Evolutionary conservation across 345 rosid genomes (phyloP), one percentile per base, ranked within the genome.

Genomic region (Populus pruinosa): DNA sequence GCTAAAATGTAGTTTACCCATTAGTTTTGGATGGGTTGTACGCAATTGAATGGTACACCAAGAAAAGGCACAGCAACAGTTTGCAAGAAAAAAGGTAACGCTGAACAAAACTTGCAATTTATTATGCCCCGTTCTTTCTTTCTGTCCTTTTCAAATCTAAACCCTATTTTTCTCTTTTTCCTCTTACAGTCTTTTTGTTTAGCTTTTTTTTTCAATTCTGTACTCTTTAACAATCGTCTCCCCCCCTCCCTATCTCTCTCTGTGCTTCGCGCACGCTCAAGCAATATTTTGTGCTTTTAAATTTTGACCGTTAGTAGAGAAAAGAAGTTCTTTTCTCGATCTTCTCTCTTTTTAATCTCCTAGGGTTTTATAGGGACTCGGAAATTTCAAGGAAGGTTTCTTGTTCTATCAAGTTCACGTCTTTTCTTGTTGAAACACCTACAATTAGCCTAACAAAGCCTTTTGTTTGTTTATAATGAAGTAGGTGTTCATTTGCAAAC

Each of bases 281-380:
- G 63, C 25, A 31, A 61, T 70, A 70, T 47, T 47, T n/a, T 43
- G 6, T 64, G 33, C 64, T 78, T 23, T 23, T 72, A 66, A 72
- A 66, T 78, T 78, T 65, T 66, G 76, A 72, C 76, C 66, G 67
- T 78, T 66, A 36, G 10, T 16, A 21, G 35, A 59, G 39, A 62
- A 23, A 25, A 53, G 23, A 72, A 53, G 35, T 17, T 36, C 8
- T n/a, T 1, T 63, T 53, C 56, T 64, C 55, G 36, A 16, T 72
- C 50, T 14, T 69, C 47, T 68, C 23, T 25, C 41, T 21, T 35
- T 65, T 36, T 17, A 25, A 20, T 27, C 17, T 68, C 36, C 29
- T 64, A 27, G 39, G 36, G 6, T 64, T 25, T 29, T 64, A n/a
- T 6, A 14, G 1, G 36, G 35, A 10, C 36, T 31, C 29, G 1